A percentile compares a stretch with the other conserved stretches of the same genome.
These are phyloP conservation scores for Grosmannia clavigera DNA, from an alignment of 2,329 filamentous ascomycete genomes.

Conservation along the genomic window DNA sequence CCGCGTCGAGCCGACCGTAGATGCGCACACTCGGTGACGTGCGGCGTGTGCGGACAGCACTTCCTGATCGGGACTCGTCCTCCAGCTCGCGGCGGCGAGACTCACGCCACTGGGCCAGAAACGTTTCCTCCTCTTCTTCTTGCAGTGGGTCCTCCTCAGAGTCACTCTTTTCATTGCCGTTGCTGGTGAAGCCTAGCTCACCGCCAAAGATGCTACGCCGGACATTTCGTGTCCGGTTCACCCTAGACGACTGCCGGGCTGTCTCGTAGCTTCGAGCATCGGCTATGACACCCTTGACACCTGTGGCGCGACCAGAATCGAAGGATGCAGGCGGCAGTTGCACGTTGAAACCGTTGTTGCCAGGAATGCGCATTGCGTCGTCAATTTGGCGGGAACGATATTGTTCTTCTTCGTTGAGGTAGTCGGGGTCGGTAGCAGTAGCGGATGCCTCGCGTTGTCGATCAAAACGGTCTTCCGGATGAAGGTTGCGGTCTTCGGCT, in stretches of 20 bases:
- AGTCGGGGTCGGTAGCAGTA: conserved; percentile 28
- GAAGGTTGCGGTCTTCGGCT: conserved; percentile 26
- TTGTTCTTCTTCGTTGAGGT: conserved; percentile 43
- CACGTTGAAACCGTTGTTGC: conserved; percentile 27
- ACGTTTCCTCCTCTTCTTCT: conserved; percentile 57
- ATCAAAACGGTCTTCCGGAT: conserved; percentile 47
- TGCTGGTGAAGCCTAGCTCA: conserved; percentile 17
- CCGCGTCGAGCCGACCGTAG: conserved; percentile 69
- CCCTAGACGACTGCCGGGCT: conserved; percentile 46
- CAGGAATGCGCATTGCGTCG: conserved; percentile 52
- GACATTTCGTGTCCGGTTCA: conserved; percentile 37
- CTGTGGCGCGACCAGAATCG: conserved; percentile 59
- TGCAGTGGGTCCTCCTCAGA: conserved; percentile 33
- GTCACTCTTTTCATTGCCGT: conserved; percentile 25
- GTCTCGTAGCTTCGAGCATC: conserved; percentile 68
- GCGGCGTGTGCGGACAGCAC: conserved; percentile 44
- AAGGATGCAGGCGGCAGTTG: conserved; percentile 49
- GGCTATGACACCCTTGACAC: conserved; percentile 78
- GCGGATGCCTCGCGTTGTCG: conserved; percentile 17
- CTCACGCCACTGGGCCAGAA: conserved; percentile 78
- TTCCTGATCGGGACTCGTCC: conserved; percentile 33
- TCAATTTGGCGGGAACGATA: conserved; percentile 44
- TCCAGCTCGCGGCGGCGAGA: conserved; percentile 67
- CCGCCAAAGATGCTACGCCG: conserved; percentile 43
- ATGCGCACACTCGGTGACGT: conserved; percentile 65